Percentiles rank a stretch among this genome's conserved stretches.
These are phyloP conservation scores for Populus hybrid DNA, from an alignment of 441 rosid genomes.

Conservation along the genomic window DNA sequence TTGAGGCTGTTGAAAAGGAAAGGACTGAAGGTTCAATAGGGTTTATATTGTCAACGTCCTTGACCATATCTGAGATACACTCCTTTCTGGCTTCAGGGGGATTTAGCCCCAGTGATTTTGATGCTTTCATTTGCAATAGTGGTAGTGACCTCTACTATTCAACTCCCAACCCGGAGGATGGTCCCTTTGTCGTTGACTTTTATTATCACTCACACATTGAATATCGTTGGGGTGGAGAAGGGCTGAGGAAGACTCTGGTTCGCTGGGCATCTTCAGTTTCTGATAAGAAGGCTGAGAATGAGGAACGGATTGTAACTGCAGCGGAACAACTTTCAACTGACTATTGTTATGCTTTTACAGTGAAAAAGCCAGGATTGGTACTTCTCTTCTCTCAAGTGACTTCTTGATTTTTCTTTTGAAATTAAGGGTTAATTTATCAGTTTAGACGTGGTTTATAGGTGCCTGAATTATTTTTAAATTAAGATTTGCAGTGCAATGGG, in stretches of 20 bases:
- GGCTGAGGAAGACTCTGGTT: constrained; percentile 63
- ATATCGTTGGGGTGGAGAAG: constrained; percentile 88
- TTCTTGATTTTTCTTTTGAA: not conserved
- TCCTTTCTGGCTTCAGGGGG: constrained; percentile 57
- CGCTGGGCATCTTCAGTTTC: constrained; percentile 65
- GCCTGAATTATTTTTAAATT: not conserved
- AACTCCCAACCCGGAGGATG: constrained; percentile 51
- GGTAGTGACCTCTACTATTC: constrained; percentile 91
- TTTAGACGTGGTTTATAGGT: not conserved
- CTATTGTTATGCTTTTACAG: constrained; percentile 29
- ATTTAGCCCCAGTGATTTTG: constrained; percentile 62
- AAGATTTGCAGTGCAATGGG: not conserved
- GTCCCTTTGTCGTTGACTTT: constrained; percentile 54
- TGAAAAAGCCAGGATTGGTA: constrained; percentile 26
- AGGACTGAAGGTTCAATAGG: constrained; percentile 52
- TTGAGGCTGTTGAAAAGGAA: constrained; percentile 52
- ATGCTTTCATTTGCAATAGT: constrained; percentile 87
- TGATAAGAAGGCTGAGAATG: constrained; percentile 34
- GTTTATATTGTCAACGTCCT: constrained; percentile 70
- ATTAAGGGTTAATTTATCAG: constrained; percentile 8
- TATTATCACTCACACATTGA: constrained; percentile 84
- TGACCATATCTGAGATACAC: constrained; percentile 74
- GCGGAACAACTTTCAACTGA: constrained; percentile 30
- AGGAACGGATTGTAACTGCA: constrained; percentile 34
- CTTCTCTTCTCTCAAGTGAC: not conserved